These are phyloP conservation scores for Corymbia citriodora DNA, from an alignment of 441 rosid species.

Conservation along the genomic window DNA sequence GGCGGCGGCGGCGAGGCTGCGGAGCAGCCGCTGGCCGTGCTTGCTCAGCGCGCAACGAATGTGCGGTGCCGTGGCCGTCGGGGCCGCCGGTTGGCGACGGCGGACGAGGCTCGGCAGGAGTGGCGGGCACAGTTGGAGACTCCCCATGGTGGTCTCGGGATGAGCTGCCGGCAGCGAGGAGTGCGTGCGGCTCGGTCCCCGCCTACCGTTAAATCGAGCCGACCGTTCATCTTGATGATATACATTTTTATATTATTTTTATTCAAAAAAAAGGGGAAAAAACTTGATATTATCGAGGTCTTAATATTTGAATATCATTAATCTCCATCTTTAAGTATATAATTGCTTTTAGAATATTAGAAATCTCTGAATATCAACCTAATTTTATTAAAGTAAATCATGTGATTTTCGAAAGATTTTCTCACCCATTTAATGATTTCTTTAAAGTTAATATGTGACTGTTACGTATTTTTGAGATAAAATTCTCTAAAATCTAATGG, in stretches of 20 bases:
- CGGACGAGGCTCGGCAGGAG: conserved; percentile 4
- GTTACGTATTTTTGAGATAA: background rate
- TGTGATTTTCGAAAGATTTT: background rate
- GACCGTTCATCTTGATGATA: background rate
- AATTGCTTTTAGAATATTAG: background rate
- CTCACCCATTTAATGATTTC: background rate
- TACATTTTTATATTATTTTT: background rate
- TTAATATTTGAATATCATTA: background rate
- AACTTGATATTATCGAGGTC: background rate
- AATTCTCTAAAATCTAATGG: background rate
- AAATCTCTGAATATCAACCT: background rate
- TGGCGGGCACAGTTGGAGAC: conserved; percentile 2
- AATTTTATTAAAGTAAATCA: background rate
- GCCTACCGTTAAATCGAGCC: background rate
- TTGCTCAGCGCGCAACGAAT: conserved; percentile 33
- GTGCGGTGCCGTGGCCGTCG: background rate
- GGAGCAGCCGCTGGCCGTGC: conserved; percentile 56
- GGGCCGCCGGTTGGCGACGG: background rate
- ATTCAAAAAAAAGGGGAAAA: background rate
- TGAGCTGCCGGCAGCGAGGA: background rate
- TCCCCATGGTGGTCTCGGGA: background rate
- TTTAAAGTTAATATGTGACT: background rate
- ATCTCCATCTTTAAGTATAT: background rate
- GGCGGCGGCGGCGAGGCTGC: conserved; percentile 27
- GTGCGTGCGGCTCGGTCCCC: background rate